phyloP scores from a whole-genome alignment of 225 moss, liverwort and hornwort genomes.

The Lunularia cruciata region DNA sequence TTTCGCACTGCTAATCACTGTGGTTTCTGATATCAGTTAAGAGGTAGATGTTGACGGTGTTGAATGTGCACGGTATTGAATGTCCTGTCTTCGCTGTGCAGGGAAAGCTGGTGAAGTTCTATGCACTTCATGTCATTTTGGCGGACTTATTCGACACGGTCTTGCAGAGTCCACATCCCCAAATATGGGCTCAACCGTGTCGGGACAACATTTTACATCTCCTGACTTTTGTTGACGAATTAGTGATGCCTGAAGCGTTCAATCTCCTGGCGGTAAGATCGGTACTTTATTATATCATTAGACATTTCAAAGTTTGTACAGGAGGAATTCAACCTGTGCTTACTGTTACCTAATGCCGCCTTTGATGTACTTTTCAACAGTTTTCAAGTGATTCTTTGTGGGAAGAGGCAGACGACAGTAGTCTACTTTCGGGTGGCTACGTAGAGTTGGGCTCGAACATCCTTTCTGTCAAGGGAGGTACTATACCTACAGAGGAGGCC shows the following conservation, averaged over 20 bases:
- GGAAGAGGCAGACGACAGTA: conserved; percentile 22
- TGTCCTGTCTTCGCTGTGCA: conserved; percentile 32
- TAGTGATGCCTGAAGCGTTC: conserved; percentile 71
- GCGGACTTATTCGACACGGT: conserved; percentile 72
- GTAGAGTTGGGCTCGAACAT: conserved; percentile 8
- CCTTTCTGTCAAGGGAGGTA: neutral
- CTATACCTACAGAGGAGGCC: neutral
- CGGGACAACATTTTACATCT: conserved; percentile 76
- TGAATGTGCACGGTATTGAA: neutral
- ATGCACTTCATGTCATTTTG: conserved; percentile 63
- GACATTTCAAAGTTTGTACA: too few species aligned
- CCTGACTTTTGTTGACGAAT: conserved; percentile 71
- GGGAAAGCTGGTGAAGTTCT: conserved; percentile 64
- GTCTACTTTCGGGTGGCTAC: conserved; percentile 10
- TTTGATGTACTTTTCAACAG: conserved; percentile 12
- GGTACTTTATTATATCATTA: neutral
- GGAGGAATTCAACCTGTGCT: neutral
- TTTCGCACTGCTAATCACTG: neutral
- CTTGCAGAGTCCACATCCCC: conserved; percentile 58
- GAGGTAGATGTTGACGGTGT: too few species aligned
- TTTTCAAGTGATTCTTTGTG: conserved; percentile 23
- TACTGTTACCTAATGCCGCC: neutral
- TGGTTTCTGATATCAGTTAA: neutral
- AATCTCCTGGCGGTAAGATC: conserved; percentile 62
- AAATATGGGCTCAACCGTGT: conserved; percentile 72